phyloP scores from a whole-genome alignment of 1,284 basidiomycete genomes.

The Leccinum pallidistipes region DNA sequence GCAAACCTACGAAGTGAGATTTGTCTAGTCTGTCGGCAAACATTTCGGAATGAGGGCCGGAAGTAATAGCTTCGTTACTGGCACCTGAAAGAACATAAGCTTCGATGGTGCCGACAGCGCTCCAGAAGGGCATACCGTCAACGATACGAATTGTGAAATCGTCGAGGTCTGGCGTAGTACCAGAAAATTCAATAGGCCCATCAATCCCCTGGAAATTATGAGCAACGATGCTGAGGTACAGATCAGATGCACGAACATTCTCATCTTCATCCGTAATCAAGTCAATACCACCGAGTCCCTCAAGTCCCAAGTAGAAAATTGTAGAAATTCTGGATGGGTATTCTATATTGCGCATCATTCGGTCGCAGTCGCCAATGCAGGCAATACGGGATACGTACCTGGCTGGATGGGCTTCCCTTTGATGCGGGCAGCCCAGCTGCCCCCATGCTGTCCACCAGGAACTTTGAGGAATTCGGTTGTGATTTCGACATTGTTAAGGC shows the following conservation, averaged over 20 bases:
- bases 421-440: slow-evolving; percentile 89
- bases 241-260: slow-evolving; percentile 51
- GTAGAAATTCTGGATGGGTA: slow-evolving; percentile 66
- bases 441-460: slow-evolving; percentile 74
- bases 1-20: slow-evolving; percentile 71
- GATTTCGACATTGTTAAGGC: slow-evolving; percentile 79
- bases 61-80: slow-evolving; percentile 53
- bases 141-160: slow-evolving; percentile 79
- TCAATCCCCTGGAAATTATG: slow-evolving; percentile 61
- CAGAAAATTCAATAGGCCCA: slow-evolving; percentile 67
- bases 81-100: slow-evolving; percentile 43
- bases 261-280: slow-evolving; percentile 76
- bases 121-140: slow-evolving; percentile 56
- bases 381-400: slow-evolving; percentile 43
- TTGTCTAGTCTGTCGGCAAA: slow-evolving; percentile 70
- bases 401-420: slow-evolving; percentile 77
- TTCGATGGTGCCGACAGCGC: not conserved
- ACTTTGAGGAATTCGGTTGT: slow-evolving; percentile 87
- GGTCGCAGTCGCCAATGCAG: not conserved
- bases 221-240: slow-evolving; percentile 4
- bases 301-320: slow-evolving; percentile 85
- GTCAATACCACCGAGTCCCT: slow-evolving; percentile 80
- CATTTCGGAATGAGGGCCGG: slow-evolving; percentile 54
- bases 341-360: slow-evolving; percentile 35
- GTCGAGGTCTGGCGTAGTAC: slow-evolving; percentile 75